Evolutionary conservation across 2,329 filamentous ascomycete species (phyloP).

Genomic region (Calonectria hongkongensis): DNA sequence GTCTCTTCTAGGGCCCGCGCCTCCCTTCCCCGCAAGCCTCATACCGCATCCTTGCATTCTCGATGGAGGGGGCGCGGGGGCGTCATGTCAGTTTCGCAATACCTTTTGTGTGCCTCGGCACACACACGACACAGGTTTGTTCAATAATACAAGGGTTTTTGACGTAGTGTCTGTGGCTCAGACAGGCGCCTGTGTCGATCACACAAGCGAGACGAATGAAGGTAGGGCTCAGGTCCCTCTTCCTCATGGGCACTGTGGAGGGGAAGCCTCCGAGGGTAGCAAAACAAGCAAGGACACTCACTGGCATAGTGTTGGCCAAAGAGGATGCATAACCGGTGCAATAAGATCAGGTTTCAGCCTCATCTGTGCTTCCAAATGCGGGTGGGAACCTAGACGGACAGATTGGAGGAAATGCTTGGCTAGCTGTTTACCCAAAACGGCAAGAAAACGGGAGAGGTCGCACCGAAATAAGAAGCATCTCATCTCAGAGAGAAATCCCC

Average conservation of each 20-base stretch:
- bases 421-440: conserved; percentile 27
- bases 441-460: conserved; percentile 15
- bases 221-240: not conserved
- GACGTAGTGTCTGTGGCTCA: not conserved
- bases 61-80: conserved; percentile 9
- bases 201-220: not conserved
- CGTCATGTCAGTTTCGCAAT: conserved; percentile 5
- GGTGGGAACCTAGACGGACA: not conserved
- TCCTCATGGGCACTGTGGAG: not conserved
- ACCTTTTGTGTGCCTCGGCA: not conserved
- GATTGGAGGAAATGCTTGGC: not conserved
- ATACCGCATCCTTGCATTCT: conserved; percentile 21
- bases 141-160: conserved; percentile 24
- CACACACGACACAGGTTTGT: conserved; percentile 11
- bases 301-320: not conserved
- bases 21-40: conserved; percentile 5
- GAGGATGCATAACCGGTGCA: conserved; percentile 3
- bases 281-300: not conserved
- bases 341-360: conserved; percentile 28
- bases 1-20: not conserved
- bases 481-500: conserved; percentile 41
- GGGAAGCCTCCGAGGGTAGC: not conserved
- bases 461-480: conserved; percentile 32
- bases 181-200: conserved; percentile 27
- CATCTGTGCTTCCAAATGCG: conserved; percentile 6